phyloP scores from a whole-genome alignment of 2,329 filamentous ascomycete species.

The Pseudogymnoascus sp. region DNA sequence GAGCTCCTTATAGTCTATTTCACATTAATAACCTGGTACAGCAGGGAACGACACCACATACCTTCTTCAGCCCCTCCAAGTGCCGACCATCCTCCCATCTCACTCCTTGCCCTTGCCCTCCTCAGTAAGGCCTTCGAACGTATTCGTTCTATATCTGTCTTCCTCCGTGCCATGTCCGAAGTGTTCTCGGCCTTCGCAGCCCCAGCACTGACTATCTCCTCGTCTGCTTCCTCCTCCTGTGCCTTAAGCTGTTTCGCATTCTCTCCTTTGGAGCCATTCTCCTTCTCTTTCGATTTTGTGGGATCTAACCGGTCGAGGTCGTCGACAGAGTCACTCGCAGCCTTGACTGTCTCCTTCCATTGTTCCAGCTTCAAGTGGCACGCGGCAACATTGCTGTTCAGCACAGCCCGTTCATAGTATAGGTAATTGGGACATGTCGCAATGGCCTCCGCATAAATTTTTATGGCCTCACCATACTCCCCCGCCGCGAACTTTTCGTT shows the following conservation, averaged over 20 bases:
- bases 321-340: conserved; percentile 66
- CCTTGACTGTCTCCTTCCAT: conserved; percentile 74
- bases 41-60: conserved; percentile 11
- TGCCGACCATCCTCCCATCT: conserved; percentile 70
- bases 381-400: conserved; percentile 82
- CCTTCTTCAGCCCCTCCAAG: conserved; percentile 64
- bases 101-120: conserved; percentile 41
- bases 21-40: background rate
- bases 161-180: conserved; percentile 30
- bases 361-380: conserved; percentile 78
- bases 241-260: conserved; percentile 26
- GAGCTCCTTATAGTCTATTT: conserved; percentile 63
- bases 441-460: conserved; percentile 74
- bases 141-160: conserved; percentile 65
- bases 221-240: conserved; percentile 42
- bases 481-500: conserved; percentile 70
- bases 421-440: conserved; percentile 74
- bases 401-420: conserved; percentile 78
- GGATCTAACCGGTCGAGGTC: conserved; percentile 55
- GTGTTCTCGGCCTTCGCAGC: conserved; percentile 41
- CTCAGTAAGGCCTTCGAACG: conserved; percentile 70
- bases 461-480: conserved; percentile 69
- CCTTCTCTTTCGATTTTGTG: conserved; percentile 16
- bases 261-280: conserved; percentile 25
- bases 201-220: conserved; percentile 53